Base-by-base conservation (phyloP, 2,329 filamentous ascomycete genomes). In the Pseudogymnoascus sp. region DNA sequence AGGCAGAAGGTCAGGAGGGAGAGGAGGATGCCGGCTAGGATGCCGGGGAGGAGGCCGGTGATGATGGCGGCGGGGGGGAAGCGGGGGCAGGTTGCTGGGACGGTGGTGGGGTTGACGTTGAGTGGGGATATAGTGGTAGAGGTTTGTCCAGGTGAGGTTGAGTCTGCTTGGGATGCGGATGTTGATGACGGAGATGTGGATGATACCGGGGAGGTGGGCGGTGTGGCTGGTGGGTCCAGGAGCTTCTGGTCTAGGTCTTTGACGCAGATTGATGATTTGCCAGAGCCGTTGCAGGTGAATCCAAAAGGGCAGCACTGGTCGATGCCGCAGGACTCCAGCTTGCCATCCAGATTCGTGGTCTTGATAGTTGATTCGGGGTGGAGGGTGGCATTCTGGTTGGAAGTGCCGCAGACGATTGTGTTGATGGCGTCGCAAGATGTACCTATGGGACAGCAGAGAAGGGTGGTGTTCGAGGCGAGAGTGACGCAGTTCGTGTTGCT, bases 231-330 rank as follows among this genome's bases (percentile, higher is more conserved):
- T 2, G 69, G 62, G 2, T 62, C 73, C 76, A 21, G 77, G 77
- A 40, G 68, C n/a, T 33, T 72, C 66, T 88, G 82, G 69, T 88
- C 80, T 15, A 75, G 66, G 65, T 85, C 73, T 68, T 76, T 78
- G 10, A 78, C 72, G 69, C 88, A 91, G 65, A 44, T 17, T 7
- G 40, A 19, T 7, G 40, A 23, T 44, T 44, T 44, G 19, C 40
- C 40, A 0, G 40, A 11, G 19, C 31, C 38, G 44, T 76, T 76
- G 61, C 89, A 93, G 1, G 77, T 76, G 75, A 88, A 92, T 2
- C 89, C 89, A 73, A 87, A 87, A 0, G 89, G 89, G 71, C 89
- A 93, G 75, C 89, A 93, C 62, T 11, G 19, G 40, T 66, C 74
- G 17, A 69, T 72, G 13, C 82, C 86, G 68, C 89, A 92, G 19